phyloP scores from a whole-genome alignment of 2,329 filamentous ascomycete genomes.

The Huntiella abstrusa region DNA sequence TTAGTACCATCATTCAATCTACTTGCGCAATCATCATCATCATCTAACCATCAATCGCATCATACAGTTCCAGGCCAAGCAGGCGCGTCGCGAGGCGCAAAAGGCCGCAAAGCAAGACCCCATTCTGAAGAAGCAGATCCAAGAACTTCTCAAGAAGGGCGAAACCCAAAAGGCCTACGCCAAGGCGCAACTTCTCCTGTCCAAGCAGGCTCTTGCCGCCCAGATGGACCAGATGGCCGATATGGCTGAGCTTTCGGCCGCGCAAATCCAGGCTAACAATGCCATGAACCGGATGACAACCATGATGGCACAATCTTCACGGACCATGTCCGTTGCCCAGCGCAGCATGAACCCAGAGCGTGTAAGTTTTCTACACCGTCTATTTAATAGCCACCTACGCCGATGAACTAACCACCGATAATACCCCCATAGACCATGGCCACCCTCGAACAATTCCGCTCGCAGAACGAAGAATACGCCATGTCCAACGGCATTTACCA shows the following conservation, averaged over 20 bases:
- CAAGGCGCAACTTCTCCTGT: slow-evolving; percentile 43
- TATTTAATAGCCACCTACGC: neutral
- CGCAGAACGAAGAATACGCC: slow-evolving; percentile 45
- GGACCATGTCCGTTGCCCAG: slow-evolving; percentile 39
- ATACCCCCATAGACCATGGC: slow-evolving; percentile 28
- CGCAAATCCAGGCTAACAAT: slow-evolving; percentile 46
- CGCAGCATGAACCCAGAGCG: slow-evolving; percentile 39
- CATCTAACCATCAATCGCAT: neutral
- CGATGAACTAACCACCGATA: neutral
- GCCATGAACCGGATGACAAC: slow-evolving; percentile 46
- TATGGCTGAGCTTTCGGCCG: slow-evolving; percentile 40
- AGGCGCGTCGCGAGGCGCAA: slow-evolving; percentile 39
- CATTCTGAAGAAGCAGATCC: slow-evolving; percentile 42
- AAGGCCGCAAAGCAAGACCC: slow-evolving; percentile 43
- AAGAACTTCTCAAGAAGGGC: slow-evolving; percentile 42
- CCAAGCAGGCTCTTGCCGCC: slow-evolving; percentile 40
- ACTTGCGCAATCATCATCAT: neutral
- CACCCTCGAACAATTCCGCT: slow-evolving; percentile 41
- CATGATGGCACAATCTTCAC: slow-evolving; percentile 42
- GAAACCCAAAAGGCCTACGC: slow-evolving; percentile 45
- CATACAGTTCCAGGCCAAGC: slow-evolving; percentile 38
- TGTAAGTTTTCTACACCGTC: slow-evolving; percentile 16
- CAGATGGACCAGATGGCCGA: slow-evolving; percentile 48
- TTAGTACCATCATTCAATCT: slow-evolving; percentile 14
- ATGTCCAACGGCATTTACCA: slow-evolving; percentile 61